phyloP scores from a whole-genome alignment of 129 eudicot species.

The Pulicaria dysenterica region DNA sequence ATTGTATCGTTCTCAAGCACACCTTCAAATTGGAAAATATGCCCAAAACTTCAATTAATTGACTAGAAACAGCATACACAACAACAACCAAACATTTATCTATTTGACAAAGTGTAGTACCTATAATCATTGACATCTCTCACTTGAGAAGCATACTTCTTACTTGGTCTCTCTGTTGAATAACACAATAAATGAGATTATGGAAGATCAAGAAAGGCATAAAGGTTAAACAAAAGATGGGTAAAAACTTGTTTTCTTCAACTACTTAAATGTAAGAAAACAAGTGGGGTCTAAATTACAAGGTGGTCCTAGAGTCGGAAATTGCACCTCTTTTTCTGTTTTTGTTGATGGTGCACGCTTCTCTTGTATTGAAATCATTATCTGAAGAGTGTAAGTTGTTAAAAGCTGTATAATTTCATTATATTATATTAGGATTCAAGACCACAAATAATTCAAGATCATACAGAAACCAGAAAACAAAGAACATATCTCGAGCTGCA shows the following conservation, averaged over 20 bases:
- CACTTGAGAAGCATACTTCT: conserved; percentile 53
- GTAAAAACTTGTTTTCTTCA: conserved; percentile 13
- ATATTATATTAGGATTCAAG: conserved; percentile 42
- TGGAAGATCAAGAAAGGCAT: conserved; percentile 14
- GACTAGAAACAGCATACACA: too few species aligned
- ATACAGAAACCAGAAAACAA: conserved; percentile 39
- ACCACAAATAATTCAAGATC: conserved; percentile 30
- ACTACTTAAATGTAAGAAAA: background rate
- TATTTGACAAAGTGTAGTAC: too few species aligned
- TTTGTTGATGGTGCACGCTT: conserved; percentile 80
- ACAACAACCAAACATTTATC: too few species aligned
- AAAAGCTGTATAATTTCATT: conserved; percentile 54
- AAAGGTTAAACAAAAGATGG: conserved; percentile 32
- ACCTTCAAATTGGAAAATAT: too few species aligned
- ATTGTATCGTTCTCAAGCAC: too few species aligned
- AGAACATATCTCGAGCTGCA: conserved; percentile 35
- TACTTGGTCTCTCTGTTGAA: conserved; percentile 56
- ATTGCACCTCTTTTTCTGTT: conserved; percentile 74
- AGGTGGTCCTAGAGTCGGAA: conserved; percentile 73
- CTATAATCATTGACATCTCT: conserved; percentile 75
- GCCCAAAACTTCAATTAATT: too few species aligned
- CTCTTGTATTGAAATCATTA: conserved; percentile 82
- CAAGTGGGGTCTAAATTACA: conserved; percentile 29
- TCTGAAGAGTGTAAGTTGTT: conserved; percentile 65
- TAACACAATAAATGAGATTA: conserved; percentile 5